A percentile compares a stretch with the other conserved stretches of the same genome.
phyloP scores from a whole-genome alignment of 2,329 filamentous ascomycete genomes.

The Parastagonospora avenae region DNA sequence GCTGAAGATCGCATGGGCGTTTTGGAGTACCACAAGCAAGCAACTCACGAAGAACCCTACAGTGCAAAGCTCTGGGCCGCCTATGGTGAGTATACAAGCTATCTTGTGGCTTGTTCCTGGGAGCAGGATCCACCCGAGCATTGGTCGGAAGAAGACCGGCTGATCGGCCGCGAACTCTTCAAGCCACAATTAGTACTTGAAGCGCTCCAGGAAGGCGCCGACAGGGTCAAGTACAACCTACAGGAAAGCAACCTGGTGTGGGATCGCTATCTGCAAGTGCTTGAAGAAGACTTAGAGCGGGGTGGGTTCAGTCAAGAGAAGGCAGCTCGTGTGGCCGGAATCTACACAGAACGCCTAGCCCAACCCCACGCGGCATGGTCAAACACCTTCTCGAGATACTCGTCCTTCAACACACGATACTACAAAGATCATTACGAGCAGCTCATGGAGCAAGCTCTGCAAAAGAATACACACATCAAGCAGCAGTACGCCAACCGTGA shows the following conservation, averaged over 20 bases:
- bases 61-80: conserved; percentile 76
- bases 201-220: conserved; percentile 73
- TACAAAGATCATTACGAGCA: conserved; percentile 73
- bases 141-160: conserved; percentile 69
- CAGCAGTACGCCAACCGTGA: conserved; percentile 68
- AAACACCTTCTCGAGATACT: conserved; percentile 75
- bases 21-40: conserved; percentile 73
- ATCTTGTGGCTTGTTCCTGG: conserved; percentile 69
- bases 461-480: conserved; percentile 68
- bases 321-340: conserved; percentile 67
- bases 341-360: conserved; percentile 72
- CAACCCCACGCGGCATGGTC: conserved; percentile 78
- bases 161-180: conserved; percentile 73
- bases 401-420: conserved; percentile 74
- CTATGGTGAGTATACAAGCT: conserved; percentile 79
- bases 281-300: conserved; percentile 69
- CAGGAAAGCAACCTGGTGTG: conserved; percentile 79
- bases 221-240: conserved; percentile 74
- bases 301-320: conserved; percentile 58
- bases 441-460: conserved; percentile 72
- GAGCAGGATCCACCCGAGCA: conserved; percentile 52
- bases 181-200: conserved; percentile 68
- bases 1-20: conserved; percentile 71
- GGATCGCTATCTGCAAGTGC: conserved; percentile 76
- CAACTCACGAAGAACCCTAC: conserved; percentile 72